Conservation (phyloP, 768 basidiomycete genomes). For the Tricholomella constricta region DNA sequence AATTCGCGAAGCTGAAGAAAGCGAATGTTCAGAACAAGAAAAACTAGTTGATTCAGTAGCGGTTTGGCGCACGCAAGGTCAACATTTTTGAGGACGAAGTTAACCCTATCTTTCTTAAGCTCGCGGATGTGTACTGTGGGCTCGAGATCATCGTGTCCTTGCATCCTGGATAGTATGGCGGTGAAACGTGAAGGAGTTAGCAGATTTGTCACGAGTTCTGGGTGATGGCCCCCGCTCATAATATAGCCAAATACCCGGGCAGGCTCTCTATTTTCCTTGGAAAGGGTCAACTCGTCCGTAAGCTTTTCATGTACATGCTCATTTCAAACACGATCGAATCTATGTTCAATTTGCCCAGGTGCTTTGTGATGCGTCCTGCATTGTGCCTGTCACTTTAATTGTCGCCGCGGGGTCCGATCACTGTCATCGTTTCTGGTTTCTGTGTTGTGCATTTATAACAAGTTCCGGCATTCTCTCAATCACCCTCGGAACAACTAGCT, state of each 20-base stretch:
- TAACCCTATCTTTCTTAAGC: constrained; percentile 80
- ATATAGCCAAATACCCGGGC: not conserved
- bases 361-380: not conserved
- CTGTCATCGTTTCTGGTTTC: not conserved
- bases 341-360: not conserved
- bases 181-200: not conserved
- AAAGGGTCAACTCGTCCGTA: not conserved
- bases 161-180: constrained; percentile 27
- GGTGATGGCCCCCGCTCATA: not conserved
- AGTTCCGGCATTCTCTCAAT: not conserved
- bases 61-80: constrained; percentile 78
- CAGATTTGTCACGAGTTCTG: not conserved
- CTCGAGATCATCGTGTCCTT: constrained; percentile 50
- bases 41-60: constrained; percentile 1
- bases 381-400: not conserved
- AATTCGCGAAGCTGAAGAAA: constrained; percentile 82
- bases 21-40: constrained; percentile 9
- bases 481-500: not conserved
- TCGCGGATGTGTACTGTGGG: constrained; percentile 83
- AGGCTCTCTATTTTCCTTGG: not conserved
- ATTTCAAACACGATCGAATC: not conserved
- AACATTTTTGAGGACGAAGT: constrained; percentile 94
- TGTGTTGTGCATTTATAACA: too few relatives aligned
- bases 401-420: constrained; percentile 1
- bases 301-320: too few relatives aligned